phyloP scores from a whole-genome alignment of 1,284 basidiomycete genomes.

The Gomphus sp. region DNA sequence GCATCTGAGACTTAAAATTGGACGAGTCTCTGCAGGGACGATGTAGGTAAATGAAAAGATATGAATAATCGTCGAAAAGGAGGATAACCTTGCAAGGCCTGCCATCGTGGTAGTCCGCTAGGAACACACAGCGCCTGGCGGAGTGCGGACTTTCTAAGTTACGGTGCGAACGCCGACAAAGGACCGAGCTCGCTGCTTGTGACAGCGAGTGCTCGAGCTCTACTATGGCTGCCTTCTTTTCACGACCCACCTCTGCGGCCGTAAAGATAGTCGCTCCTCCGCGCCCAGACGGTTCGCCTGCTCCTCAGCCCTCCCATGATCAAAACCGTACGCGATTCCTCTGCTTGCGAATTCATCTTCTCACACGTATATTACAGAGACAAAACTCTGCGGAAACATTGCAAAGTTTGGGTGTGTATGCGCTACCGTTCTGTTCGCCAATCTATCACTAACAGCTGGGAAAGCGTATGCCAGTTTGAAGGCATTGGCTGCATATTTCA shows the following conservation, averaged over 20 bases:
- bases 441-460: neutral
- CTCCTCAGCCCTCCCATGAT: slow-evolving; percentile 1
- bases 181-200: neutral
- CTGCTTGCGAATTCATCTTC: neutral
- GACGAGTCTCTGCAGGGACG: slow-evolving; percentile 52
- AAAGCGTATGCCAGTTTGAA: slow-evolving; percentile 75
- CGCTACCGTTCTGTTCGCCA: slow-evolving; percentile 1
- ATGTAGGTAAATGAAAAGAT: slow-evolving; percentile 11
- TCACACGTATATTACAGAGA: neutral
- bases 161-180: neutral
- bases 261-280: slow-evolving; percentile 49
- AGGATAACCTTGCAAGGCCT: neutral
- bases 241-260: slow-evolving; percentile 32
- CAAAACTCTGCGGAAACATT: slow-evolving; percentile 12
- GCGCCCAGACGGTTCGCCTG: slow-evolving; percentile 19
- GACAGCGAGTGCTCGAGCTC: neutral
- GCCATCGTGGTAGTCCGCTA: neutral
- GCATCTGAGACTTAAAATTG: slow-evolving; percentile 43
- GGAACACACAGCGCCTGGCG: neutral
- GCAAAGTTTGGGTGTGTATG: slow-evolving; percentile 33
- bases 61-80: neutral
- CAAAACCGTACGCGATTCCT: slow-evolving; percentile 22
- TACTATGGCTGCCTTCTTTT: slow-evolving; percentile 11
- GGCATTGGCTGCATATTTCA: slow-evolving; percentile 80
- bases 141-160: neutral